Conservation (phyloP, 257 asterid genomes). For the Solanum ossicruentum region DNA sequence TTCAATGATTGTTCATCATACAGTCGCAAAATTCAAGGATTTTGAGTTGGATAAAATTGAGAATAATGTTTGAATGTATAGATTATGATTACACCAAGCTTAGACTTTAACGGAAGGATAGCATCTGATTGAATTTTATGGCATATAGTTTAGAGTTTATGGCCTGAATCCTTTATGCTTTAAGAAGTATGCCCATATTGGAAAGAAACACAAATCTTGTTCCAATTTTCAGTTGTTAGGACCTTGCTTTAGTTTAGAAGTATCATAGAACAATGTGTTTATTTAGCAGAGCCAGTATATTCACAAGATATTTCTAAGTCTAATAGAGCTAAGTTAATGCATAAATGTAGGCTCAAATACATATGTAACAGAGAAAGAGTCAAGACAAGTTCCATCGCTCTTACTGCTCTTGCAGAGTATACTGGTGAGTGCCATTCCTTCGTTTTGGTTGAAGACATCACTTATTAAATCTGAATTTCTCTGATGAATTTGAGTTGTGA, state of each 20-base stretch:
- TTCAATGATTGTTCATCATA: neutral
- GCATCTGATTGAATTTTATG: neutral
- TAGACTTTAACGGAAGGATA: neutral
- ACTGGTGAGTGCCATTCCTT: slow-evolving; percentile 45
- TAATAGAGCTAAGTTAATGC: neutral
- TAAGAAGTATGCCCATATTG: neutral
- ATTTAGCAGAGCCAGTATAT: neutral
- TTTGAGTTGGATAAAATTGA: neutral
- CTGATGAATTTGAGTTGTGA: neutral
- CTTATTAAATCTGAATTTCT: neutral
- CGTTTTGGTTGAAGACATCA: neutral
- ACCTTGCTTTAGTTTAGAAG: neutral
- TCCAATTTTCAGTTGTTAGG: neutral
- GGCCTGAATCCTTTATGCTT: neutral
- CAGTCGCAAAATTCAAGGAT: neutral
- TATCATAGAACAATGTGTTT: neutral
- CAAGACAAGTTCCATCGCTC: slow-evolving; percentile 64
- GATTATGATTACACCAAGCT: neutral
- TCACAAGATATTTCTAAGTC: neutral
- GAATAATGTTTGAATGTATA: neutral
- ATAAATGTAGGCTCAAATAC: slow-evolving; percentile 63
- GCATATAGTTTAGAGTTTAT: neutral
- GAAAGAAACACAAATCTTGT: neutral
- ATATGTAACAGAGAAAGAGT: slow-evolving; percentile 77
- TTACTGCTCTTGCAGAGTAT: slow-evolving; percentile 68